These are phyloP conservation scores for Blastomyces silverae DNA, from an alignment of 2,329 filamentous ascomycete species.

Conservation along the genomic window DNA sequence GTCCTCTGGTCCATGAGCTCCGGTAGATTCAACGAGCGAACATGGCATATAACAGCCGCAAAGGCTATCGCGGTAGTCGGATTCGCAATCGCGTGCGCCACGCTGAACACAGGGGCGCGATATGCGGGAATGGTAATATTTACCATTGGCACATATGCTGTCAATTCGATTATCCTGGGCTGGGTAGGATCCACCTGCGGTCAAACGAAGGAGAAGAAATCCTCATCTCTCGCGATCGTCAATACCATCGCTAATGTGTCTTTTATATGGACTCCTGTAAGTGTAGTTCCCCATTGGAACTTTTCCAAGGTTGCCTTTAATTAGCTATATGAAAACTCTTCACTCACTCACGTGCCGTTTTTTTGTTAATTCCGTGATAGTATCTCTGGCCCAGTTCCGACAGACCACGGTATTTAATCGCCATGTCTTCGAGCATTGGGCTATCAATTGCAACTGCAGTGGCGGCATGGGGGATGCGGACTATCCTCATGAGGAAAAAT, in stretches of 20 bases:
- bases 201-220: constrained; percentile 7
- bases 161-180: constrained; percentile 37
- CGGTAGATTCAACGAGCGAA: constrained; percentile 2
- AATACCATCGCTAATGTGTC: constrained; percentile 7
- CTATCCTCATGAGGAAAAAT: not conserved
- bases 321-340: not conserved
- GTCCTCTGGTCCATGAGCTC: constrained; percentile 6
- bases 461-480: not conserved
- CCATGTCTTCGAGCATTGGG: constrained; percentile 8
- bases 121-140: constrained; percentile 22
- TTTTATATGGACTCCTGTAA: constrained; percentile 8
- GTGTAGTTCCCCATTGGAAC: not conserved
- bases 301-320: not conserved
- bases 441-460: not conserved
- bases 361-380: not conserved
- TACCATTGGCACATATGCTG: constrained; percentile 27
- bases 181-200: constrained; percentile 28
- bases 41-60: constrained; percentile 1
- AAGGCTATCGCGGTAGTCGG: not conserved
- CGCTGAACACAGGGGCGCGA: constrained; percentile 2
- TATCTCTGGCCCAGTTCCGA: constrained; percentile 6
- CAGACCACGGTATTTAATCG: constrained; percentile 4
- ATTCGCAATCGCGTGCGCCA: constrained; percentile 1
- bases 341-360: not conserved
- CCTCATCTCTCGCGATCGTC: not conserved